Evolutionary conservation across 2,329 filamentous ascomycete genomes (phyloP).

Genomic region (Coniochaeta hoffmannii): DNA sequence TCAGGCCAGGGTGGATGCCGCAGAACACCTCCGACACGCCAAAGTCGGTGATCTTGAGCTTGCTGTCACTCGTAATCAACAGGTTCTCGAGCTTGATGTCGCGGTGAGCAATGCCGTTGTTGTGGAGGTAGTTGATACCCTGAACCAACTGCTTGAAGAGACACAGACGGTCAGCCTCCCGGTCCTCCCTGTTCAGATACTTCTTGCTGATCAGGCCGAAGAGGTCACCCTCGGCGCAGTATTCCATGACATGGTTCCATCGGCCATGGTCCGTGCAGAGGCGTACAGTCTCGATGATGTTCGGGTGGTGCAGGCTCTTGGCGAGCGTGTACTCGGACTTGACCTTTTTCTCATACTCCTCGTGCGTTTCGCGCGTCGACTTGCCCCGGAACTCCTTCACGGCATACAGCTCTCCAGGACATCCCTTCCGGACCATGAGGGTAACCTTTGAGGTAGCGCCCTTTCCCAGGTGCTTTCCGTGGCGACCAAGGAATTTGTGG

Average conservation of each 20-base stretch:
- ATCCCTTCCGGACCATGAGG: slow-evolving; percentile 67
- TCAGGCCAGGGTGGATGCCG: slow-evolving; percentile 71
- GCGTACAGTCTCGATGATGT: slow-evolving; percentile 74
- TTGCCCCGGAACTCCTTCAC: slow-evolving; percentile 83
- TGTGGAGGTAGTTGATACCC: slow-evolving; percentile 75
- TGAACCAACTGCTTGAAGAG: slow-evolving; percentile 85
- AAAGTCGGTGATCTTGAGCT: slow-evolving; percentile 88
- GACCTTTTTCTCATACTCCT: slow-evolving; percentile 81
- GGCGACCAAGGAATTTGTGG: slow-evolving; percentile 62
- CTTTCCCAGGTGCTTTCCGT: slow-evolving; percentile 70
- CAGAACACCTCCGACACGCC: slow-evolving; percentile 82
- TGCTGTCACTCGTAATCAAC: slow-evolving; percentile 68
- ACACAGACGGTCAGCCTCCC: slow-evolving; percentile 64
- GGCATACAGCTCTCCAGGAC: slow-evolving; percentile 60
- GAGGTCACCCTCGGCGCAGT: slow-evolving; percentile 75
- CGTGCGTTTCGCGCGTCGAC: slow-evolving; percentile 58
- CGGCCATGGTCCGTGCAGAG: slow-evolving; percentile 67
- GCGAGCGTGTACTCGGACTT: slow-evolving; percentile 87
- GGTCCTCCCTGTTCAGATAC: slow-evolving; percentile 58
- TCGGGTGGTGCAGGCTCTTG: slow-evolving; percentile 77
- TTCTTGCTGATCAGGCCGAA: slow-evolving; percentile 66
- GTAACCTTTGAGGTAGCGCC: slow-evolving; percentile 78
- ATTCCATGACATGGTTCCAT: slow-evolving; percentile 94
- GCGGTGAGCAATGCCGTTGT: slow-evolving; percentile 78
- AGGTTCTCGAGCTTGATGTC: slow-evolving; percentile 90